These are phyloP conservation scores for Colletotrichum sp. DNA, from an alignment of 2,329 filamentous ascomycete species.

Conservation along the genomic window DNA sequence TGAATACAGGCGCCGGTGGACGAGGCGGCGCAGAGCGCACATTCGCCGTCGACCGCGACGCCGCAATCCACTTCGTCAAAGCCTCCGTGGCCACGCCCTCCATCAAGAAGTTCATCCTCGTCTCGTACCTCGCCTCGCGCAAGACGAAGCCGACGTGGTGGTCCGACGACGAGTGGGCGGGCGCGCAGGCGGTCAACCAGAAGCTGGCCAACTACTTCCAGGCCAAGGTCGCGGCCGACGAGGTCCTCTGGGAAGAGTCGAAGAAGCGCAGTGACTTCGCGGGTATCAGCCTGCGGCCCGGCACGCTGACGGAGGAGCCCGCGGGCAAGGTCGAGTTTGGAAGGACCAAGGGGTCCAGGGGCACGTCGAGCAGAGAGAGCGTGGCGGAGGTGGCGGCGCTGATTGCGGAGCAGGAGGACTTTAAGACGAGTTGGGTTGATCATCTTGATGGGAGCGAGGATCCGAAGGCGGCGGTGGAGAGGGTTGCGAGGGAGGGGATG, in stretches of 20 bases:
- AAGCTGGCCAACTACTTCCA: conserved; percentile 60
- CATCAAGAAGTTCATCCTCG: conserved; percentile 66
- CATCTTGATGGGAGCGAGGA: conserved; percentile 59
- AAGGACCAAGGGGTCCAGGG: conserved; percentile 41
- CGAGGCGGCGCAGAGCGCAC: conserved; percentile 63
- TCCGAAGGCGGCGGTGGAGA: conserved; percentile 49
- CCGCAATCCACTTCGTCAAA: conserved; percentile 65
- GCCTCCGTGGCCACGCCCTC: conserved; percentile 59
- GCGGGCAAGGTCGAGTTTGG: conserved; percentile 54
- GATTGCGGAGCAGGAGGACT: conserved; percentile 54
- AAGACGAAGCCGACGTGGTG: conserved; percentile 60
- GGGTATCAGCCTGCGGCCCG: conserved; percentile 60
- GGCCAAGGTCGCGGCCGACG: conserved; percentile 66
- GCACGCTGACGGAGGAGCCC: conserved; percentile 51
- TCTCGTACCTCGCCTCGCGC: conserved; percentile 65
- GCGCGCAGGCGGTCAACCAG: conserved; percentile 47
- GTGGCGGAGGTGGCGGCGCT: conserved; percentile 64
- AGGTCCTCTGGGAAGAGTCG: conserved; percentile 55
- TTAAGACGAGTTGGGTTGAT: conserved; percentile 59
- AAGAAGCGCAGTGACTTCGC: conserved; percentile 46
- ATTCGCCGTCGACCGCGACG: conserved; percentile 65
- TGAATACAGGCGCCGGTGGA: conserved; percentile 56
- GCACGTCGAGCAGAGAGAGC: conserved; percentile 57
- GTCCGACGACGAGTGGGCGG: conserved; percentile 53
- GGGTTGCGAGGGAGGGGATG: conserved; percentile 53